Conservation (phyloP, 2,329 filamentous ascomycete species). For the Arthrobotrys conoides region DNA sequence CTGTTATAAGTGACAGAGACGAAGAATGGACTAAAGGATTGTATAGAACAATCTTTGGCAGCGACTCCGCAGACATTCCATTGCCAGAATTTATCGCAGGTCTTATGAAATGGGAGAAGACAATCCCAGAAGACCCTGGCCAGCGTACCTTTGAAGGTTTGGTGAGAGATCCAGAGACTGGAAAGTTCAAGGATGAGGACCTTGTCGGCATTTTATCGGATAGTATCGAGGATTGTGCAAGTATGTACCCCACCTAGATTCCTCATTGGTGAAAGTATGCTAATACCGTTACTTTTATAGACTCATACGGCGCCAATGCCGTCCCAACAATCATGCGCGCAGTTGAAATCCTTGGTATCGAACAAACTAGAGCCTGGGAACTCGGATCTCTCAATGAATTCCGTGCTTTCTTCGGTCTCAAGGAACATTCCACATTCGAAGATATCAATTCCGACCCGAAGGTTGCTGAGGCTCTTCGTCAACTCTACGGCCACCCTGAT, state of each 20-base stretch:
- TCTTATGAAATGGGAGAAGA: constrained; percentile 75
- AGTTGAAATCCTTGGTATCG: constrained; percentile 76
- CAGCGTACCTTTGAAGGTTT: constrained; percentile 70
- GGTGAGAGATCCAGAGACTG: constrained; percentile 70
- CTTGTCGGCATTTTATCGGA: constrained; percentile 72
- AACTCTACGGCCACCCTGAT: constrained; percentile 76
- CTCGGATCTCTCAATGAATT: constrained; percentile 77
- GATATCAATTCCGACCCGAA: constrained; percentile 74
- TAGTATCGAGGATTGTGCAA: constrained; percentile 75
- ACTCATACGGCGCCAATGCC: constrained; percentile 65
- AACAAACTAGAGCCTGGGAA: constrained; percentile 75
- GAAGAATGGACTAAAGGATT: constrained; percentile 65
- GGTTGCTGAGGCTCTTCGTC: constrained; percentile 72
- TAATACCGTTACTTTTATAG: constrained; percentile 7
- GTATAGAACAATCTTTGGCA: constrained; percentile 62
- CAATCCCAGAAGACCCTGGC: constrained; percentile 76
- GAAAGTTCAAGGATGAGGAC: constrained; percentile 73
- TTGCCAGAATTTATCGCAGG: constrained; percentile 75
- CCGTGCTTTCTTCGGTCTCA: constrained; percentile 75
- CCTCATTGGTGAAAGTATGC: not conserved
- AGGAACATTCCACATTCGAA: constrained; percentile 72
- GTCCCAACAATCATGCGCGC: constrained; percentile 74
- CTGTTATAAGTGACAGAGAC: constrained; percentile 65
- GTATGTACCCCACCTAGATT: constrained; percentile 64
- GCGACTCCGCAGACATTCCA: constrained; percentile 67